Evolutionary conservation across 345 rosid species (phyloP), one percentile per base, ranked within the genome.

Genomic region (Melaleuca quinquenervia): DNA sequence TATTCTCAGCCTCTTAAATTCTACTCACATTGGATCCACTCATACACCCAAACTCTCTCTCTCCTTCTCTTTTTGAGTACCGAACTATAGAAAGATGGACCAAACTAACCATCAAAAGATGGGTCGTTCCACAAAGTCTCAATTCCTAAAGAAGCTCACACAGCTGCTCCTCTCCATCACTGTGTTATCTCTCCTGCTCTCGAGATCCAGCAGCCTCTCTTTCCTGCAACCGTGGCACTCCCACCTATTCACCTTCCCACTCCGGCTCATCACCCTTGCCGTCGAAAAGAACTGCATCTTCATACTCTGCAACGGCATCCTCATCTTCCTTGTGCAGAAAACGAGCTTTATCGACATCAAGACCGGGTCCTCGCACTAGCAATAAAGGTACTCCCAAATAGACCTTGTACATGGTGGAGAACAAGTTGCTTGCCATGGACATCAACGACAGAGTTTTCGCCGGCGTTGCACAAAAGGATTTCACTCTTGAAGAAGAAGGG

Each of bases 261-360:
- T 91, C 48, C 88, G 89, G 64, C 83, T 95, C 36, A 15, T 93
- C 62, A 92, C 90, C 85, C 96, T 91, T 76, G 87, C 89, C 87
- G 32, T 94, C 36, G 94, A 93, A 90, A 97, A 97, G 90, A 95
- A 90, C 84, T 92, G 87, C 91, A 91, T 93, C 60, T 97, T 97
- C 92, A 92, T 97, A 29, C 87, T 95, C 32, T 95, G 96, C 86
- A 97, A 97, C 86, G 97, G 97, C 27, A 96, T 97, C 87, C 89
- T 97, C 4, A 92, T 94, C 82, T 90, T 94, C 84, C 89, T 97
- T n/a, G 93, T 91, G 6, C 94, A 93, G 85, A 91, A 55, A 88
- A 93, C 98, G 3, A 93, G 94, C 48, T 84, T 92, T 15, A 85
- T 89, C 62, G 45, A 29, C 29, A 44, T 58, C 12, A 84, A 86